Percentiles rank a stretch among this genome's conserved stretches.
Conservation (phyloP, 2,329 filamentous ascomycete genomes). For the Emmonsia crescens region DNA sequence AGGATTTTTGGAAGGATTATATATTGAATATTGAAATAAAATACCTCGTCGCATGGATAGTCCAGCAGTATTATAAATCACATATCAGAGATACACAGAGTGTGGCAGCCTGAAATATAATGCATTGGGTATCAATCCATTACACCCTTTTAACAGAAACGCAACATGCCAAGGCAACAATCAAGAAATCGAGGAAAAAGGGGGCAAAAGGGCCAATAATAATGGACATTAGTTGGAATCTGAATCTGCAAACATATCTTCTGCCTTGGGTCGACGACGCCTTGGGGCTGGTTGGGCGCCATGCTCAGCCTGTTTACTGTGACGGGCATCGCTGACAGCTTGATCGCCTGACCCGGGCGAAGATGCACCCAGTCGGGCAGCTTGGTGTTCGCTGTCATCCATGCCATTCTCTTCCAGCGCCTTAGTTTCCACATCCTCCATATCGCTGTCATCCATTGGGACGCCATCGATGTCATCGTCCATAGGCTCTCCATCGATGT, state of each 20-base stretch:
- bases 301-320: conserved; percentile 17
- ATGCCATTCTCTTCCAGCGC: conserved; percentile 38
- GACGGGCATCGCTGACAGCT: conserved; percentile 11
- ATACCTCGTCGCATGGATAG: not conserved
- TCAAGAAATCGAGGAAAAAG: not conserved
- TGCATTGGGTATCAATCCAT: not conserved
- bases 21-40: not conserved
- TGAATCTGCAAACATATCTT: conserved; percentile 80
- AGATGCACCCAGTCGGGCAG: conserved; percentile 19
- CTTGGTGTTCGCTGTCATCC: conserved; percentile 25
- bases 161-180: not conserved
- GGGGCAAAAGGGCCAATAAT: not conserved
- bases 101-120: not conserved
- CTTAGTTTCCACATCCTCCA: conserved; percentile 41
- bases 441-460: conserved; percentile 39
- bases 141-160: conserved; percentile 2
- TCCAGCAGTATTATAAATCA: not conserved
- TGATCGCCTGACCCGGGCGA: conserved; percentile 15
- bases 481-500: conserved; percentile 33
- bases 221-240: conserved; percentile 40
- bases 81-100: not conserved
- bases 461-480: conserved; percentile 33
- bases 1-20: not conserved
- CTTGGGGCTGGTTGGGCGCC: conserved; percentile 25
- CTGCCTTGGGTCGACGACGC: conserved; percentile 60